Evolutionary conservation across 2,329 filamentous ascomycete species (phyloP).

Genomic region (Cryphonectria nitschkei): DNA sequence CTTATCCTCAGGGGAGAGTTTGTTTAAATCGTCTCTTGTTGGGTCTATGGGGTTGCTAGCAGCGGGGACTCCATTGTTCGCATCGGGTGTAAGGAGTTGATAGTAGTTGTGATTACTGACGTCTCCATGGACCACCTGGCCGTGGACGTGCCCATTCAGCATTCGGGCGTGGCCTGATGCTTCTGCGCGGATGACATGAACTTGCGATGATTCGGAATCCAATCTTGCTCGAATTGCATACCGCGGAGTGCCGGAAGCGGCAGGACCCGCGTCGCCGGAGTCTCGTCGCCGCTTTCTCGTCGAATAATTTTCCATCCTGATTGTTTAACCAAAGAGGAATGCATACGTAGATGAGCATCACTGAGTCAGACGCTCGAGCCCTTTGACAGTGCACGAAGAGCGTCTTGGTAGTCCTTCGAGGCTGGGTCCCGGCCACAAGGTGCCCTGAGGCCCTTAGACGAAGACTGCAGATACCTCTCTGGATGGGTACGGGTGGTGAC

Average conservation of each 20-base stretch:
- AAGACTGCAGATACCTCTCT: background rate
- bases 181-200: background rate
- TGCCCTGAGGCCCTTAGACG: too few species aligned
- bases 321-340: background rate
- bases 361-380: too few species aligned
- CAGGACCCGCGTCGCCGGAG: too few species aligned
- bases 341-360: background rate
- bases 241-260: background rate
- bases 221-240: background rate
- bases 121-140: conserved; percentile 1
- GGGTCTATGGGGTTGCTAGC: background rate
- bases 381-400: too few species aligned
- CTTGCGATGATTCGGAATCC: background rate
- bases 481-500: too few species aligned
- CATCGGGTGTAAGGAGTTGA: background rate
- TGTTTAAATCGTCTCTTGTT: background rate
- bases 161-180: background rate
- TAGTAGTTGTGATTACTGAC: too few species aligned
- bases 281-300: background rate
- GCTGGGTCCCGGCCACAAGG: too few species aligned
- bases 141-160: conserved; percentile 3
- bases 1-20: background rate
- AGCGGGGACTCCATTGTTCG: background rate
- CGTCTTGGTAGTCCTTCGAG: background rate
- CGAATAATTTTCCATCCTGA: background rate